Conservation (phyloP, 2,329 filamentous ascomycete species). For the Scopulariopsis brevicaulis region DNA sequence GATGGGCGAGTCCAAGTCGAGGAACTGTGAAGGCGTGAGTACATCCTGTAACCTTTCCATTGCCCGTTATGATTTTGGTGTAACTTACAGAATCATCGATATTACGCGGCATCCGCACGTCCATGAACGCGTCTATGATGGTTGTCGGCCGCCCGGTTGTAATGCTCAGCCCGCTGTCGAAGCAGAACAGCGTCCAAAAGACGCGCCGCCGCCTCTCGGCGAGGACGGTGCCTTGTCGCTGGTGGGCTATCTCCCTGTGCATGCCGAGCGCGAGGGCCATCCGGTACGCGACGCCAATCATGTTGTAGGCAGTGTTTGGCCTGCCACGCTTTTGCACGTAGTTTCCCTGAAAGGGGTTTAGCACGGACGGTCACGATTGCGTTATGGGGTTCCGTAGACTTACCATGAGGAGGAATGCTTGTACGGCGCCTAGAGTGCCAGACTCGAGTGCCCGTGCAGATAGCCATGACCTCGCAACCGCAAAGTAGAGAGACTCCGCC, state of each 20-base stretch:
- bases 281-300: slow-evolving; percentile 34
- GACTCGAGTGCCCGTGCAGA: slow-evolving; percentile 30
- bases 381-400: neutral
- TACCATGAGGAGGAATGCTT: slow-evolving; percentile 26
- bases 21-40: slow-evolving; percentile 7
- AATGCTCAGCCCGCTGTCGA: slow-evolving; percentile 34
- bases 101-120: slow-evolving; percentile 28
- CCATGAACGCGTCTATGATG: slow-evolving; percentile 26
- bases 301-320: slow-evolving; percentile 40
- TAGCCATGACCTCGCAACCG: slow-evolving; percentile 19
- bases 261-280: slow-evolving; percentile 38
- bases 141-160: slow-evolving; percentile 32
- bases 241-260: slow-evolving; percentile 29
- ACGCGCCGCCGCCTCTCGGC: slow-evolving; percentile 22
- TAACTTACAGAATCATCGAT: slow-evolving; percentile 26
- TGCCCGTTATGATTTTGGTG: too few relatives aligned
- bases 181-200: slow-evolving; percentile 28
- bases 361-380: neutral
- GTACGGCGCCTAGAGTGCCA: slow-evolving; percentile 31
- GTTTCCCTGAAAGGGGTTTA: slow-evolving; percentile 17
- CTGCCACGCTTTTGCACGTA: slow-evolving; percentile 39
- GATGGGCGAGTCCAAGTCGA: slow-evolving; percentile 7
- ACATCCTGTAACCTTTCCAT: neutral
- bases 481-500: slow-evolving; percentile 16
- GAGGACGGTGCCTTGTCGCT: slow-evolving; percentile 16